These are phyloP conservation scores for Coemansia sp. DNA, from an alignment of 371 early-diverging fungal genomes.

Conservation along the genomic window DNA sequence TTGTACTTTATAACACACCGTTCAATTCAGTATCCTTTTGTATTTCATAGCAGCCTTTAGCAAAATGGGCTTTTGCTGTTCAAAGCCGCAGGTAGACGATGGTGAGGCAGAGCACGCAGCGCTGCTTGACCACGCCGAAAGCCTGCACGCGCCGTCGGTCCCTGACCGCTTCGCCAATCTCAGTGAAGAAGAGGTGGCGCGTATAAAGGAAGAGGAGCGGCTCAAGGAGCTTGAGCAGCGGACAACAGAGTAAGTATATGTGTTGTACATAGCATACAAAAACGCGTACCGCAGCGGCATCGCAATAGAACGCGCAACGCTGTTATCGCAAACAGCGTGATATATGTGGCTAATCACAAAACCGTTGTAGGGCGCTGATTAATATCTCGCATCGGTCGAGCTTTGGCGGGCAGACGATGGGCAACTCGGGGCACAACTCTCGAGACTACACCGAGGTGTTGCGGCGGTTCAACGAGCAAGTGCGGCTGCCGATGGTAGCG, in stretches of 20 bases:
- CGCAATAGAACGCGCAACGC: background rate
- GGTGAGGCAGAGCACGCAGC: slow-evolving; percentile 34
- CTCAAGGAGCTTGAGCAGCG: slow-evolving; percentile 32
- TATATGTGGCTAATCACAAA: background rate
- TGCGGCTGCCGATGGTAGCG: slow-evolving; percentile 35
- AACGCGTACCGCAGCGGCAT: background rate
- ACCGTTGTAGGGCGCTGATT: slow-evolving; percentile 29
- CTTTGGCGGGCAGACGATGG: slow-evolving; percentile 25
- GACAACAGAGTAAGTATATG: slow-evolving; percentile 39
- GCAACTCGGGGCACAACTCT: slow-evolving; percentile 11
- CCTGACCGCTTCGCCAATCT: slow-evolving; percentile 44
- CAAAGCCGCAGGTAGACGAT: slow-evolving; percentile 31
- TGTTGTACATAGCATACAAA: background rate
- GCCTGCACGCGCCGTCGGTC: slow-evolving; percentile 2
- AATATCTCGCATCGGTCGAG: slow-evolving; percentile 36
- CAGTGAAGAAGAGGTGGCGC: slow-evolving; percentile 26
- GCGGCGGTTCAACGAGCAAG: slow-evolving; percentile 40
- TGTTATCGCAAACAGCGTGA: background rate
- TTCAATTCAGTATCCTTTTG: background rate
- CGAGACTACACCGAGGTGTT: slow-evolving; percentile 44
- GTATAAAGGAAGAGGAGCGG: slow-evolving; percentile 36
- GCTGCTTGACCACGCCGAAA: slow-evolving; percentile 22
- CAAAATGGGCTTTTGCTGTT: slow-evolving; percentile 42
- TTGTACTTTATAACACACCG: background rate
- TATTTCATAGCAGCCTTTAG: background rate